Percentiles rank a stretch among this genome's conserved stretches.
These are phyloP conservation scores for Aspergillus wentii DNA, from an alignment of 495 filamentous ascomycete genomes.

Conservation along the genomic window DNA sequence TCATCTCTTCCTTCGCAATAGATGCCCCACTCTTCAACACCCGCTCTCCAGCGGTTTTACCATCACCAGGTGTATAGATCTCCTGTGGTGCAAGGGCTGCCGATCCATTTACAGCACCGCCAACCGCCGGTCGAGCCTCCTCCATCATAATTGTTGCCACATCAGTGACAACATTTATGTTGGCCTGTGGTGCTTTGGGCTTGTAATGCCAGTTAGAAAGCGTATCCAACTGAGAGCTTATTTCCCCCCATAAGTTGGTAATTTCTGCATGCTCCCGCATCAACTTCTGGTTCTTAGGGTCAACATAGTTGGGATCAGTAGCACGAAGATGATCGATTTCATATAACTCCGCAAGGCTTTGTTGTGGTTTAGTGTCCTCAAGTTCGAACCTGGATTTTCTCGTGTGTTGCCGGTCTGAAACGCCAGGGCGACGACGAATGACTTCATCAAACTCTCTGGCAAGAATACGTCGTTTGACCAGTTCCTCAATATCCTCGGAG, in stretches of 20 bases:
- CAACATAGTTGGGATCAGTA: constrained; percentile 73
- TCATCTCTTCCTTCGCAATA: constrained; percentile 84
- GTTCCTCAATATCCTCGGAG: constrained; percentile 84
- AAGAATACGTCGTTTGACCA: constrained; percentile 91
- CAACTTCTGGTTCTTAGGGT: constrained; percentile 74
- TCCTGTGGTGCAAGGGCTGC: constrained; percentile 91
- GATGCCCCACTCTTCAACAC: constrained; percentile 76
- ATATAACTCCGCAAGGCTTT: constrained; percentile 88
- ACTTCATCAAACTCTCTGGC: constrained; percentile 92
- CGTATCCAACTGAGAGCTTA: constrained; percentile 76
- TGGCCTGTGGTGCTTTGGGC: constrained; percentile 73
- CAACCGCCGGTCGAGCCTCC: constrained; percentile 82
- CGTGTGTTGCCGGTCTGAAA: constrained; percentile 39
- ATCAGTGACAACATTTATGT: constrained; percentile 81
- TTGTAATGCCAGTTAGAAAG: constrained; percentile 95
- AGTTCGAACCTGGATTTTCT: constrained; percentile 71
- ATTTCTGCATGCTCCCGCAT: constrained; percentile 83
- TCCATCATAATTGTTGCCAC: constrained; percentile 90
- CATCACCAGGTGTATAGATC: constrained; percentile 74
- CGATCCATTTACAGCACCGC: constrained; percentile 64
- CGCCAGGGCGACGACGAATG: constrained; percentile 70
- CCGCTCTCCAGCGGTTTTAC: constrained; percentile 60
- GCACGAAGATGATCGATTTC: constrained; percentile 84
- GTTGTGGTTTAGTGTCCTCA: constrained; percentile 79
- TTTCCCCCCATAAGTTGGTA: constrained; percentile 73